Evolutionary conservation across 2,329 filamentous ascomycete genomes (phyloP).

Genomic region (Microsporum audouinii): DNA sequence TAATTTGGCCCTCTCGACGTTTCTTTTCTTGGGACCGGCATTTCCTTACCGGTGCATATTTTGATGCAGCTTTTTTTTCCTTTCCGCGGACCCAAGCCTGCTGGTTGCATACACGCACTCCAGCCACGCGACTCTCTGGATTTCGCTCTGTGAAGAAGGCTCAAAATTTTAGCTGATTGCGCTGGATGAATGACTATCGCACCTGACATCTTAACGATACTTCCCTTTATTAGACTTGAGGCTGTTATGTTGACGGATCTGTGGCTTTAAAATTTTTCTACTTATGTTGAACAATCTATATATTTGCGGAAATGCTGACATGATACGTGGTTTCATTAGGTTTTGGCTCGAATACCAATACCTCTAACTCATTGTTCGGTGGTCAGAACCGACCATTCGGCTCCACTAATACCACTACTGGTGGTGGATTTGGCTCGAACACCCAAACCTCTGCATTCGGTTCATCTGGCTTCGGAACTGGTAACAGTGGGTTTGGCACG

Average conservation of each 20-base stretch:
- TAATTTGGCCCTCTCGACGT: background rate
- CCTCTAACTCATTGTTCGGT: slow-evolving; percentile 16
- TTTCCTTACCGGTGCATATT: background rate
- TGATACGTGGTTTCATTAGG: slow-evolving; percentile 9
- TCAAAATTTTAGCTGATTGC: background rate
- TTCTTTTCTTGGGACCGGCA: background rate
- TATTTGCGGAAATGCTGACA: background rate
- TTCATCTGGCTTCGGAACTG: slow-evolving; percentile 10
- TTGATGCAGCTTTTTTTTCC: background rate
- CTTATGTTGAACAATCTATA: background rate
- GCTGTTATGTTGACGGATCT: background rate
- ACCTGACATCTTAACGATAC: background rate
- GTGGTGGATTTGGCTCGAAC: slow-evolving; percentile 12
- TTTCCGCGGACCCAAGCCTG: background rate
- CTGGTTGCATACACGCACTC: background rate
- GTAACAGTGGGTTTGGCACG: slow-evolving; percentile 10
- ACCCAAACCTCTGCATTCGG: slow-evolving; percentile 10
- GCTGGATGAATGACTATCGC: background rate
- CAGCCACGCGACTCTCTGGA: background rate
- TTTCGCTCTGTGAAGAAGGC: background rate
- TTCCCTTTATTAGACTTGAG: background rate
- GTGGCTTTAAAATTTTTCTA: background rate
- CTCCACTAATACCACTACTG: slow-evolving; percentile 13
- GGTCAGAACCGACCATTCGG: slow-evolving; percentile 19
- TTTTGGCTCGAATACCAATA: slow-evolving; percentile 16